A percentile compares a stretch with the other conserved stretches of the same genome.
phyloP scores from a whole-genome alignment of 371 early-diverging fungal genomes.

The Lichtheimia hyalospora region DNA sequence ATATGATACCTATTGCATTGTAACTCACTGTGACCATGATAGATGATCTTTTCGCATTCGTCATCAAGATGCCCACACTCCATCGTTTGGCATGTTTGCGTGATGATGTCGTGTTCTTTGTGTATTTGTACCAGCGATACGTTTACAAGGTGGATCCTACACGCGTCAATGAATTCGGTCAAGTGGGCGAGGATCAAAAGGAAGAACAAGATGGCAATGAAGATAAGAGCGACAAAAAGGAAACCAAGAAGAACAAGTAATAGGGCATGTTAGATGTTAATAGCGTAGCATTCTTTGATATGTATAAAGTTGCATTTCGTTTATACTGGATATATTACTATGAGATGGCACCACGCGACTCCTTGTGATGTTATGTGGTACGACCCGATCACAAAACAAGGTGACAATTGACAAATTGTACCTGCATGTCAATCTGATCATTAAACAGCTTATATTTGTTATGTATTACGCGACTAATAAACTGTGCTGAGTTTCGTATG shows the following conservation, averaged over 20 bases:
- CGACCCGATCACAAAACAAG: background rate
- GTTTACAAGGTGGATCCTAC: constrained; percentile 84
- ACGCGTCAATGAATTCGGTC: constrained; percentile 92
- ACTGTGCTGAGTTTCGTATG: background rate
- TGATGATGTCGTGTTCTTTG: constrained; percentile 86
- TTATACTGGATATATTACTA: background rate
- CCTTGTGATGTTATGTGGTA: too few species aligned
- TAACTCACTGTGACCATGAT: background rate
- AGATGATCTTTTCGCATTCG: constrained; percentile 95
- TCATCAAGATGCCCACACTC: constrained; percentile 94
- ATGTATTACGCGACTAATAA: background rate
- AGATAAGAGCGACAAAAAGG: constrained; percentile 20
- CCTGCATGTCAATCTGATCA: background rate
- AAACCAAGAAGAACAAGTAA: constrained; percentile 34
- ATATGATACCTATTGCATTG: too few species aligned
- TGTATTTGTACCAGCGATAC: constrained; percentile 88
- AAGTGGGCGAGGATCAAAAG: constrained; percentile 57
- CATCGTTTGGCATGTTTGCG: constrained; percentile 91
- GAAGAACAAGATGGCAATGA: constrained; percentile 8
- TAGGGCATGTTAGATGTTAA: background rate
- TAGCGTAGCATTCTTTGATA: background rate
- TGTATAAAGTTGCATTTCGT: background rate
- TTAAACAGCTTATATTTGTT: background rate
- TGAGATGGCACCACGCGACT: background rate
- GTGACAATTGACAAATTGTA: background rate